Percentiles rank a stretch among this genome's conserved stretches.
phyloP scores from a whole-genome alignment of 352 stramenopile species.

The Pythium scleroteichum region DNA sequence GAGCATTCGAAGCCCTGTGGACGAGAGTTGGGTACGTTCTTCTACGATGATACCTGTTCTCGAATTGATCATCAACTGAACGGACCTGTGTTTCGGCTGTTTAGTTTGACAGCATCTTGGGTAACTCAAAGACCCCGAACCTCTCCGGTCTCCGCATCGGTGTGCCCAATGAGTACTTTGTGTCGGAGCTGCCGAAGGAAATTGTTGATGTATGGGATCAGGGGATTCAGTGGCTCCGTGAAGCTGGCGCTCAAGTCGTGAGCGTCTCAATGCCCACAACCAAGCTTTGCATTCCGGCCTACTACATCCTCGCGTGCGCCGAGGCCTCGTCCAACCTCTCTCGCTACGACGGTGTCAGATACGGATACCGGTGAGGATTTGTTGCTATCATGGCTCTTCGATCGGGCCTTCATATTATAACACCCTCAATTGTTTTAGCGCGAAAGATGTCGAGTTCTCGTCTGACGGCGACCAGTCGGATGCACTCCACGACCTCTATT shows the following conservation, averaged over 20 bases:
- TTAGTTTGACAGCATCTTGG: slow-evolving; percentile 43
- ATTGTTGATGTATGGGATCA: slow-evolving; percentile 87
- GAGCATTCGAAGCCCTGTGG: slow-evolving; percentile 46
- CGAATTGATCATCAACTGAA: background rate
- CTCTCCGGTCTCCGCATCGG: slow-evolving; percentile 89
- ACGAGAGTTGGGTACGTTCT: slow-evolving; percentile 56
- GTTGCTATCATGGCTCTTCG: no score
- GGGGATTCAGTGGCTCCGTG: slow-evolving; percentile 67
- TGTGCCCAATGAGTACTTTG: slow-evolving; percentile 94
- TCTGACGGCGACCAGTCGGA: slow-evolving; percentile 70
- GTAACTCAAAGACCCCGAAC: slow-evolving; percentile 31
- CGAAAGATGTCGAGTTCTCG: slow-evolving; percentile 50
- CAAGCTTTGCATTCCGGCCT: slow-evolving; percentile 92
- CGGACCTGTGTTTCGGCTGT: background rate
- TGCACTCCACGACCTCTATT: slow-evolving; percentile 85
- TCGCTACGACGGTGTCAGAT: slow-evolving; percentile 96
- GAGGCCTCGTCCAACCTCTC: slow-evolving; percentile 98
- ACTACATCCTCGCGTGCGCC: slow-evolving; percentile 98
- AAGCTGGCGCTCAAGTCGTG: slow-evolving; percentile 75
- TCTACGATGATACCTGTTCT: background rate
- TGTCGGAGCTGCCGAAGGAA: slow-evolving; percentile 86
- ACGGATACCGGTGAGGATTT: slow-evolving; percentile 66
- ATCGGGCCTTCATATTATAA: no score
- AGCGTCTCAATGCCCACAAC: slow-evolving; percentile 74
- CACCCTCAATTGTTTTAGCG: slow-evolving; percentile 26